A percentile compares a stretch with the other conserved stretches of the same genome.
These are phyloP conservation scores for Fusarium sterilihyphosum DNA, from an alignment of 2,329 filamentous ascomycete species.

Conservation along the genomic window DNA sequence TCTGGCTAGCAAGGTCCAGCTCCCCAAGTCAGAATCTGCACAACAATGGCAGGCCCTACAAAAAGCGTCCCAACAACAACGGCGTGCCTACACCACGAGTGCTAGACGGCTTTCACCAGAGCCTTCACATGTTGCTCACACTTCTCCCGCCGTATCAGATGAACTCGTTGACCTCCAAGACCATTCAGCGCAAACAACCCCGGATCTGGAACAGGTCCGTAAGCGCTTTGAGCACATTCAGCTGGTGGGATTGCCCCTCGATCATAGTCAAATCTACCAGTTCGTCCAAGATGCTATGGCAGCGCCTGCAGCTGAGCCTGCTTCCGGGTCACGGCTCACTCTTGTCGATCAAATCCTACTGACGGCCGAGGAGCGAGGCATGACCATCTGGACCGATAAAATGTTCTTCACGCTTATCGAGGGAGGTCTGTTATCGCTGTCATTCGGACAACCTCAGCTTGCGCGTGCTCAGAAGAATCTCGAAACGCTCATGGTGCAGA, in stretches of 20 bases:
- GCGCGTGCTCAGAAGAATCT: constrained; percentile 56
- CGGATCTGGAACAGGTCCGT: constrained; percentile 36
- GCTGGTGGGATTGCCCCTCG: constrained; percentile 49
- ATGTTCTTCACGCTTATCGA: constrained; percentile 61
- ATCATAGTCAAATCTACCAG: constrained; percentile 48
- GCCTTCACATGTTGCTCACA: too few relatives aligned
- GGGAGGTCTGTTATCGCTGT: constrained; percentile 47
- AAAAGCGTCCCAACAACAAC: constrained; percentile 49
- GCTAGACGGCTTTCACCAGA: constrained; percentile 38
- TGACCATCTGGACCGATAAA: constrained; percentile 55
- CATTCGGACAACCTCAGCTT: constrained; percentile 46
- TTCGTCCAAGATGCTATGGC: constrained; percentile 54
- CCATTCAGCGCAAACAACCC: not conserved
- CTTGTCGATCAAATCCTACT: constrained; percentile 57
- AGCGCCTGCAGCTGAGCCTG: constrained; percentile 32
- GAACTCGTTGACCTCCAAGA: not conserved
- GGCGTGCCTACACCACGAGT: constrained; percentile 48
- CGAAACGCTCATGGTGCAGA: constrained; percentile 55
- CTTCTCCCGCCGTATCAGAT: not conserved
- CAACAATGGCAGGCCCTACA: constrained; percentile 50
- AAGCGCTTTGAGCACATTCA: constrained; percentile 53
- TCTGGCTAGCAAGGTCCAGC: constrained; percentile 48
- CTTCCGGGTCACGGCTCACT: constrained; percentile 46
- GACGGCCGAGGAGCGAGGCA: constrained; percentile 57
- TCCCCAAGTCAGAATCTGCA: constrained; percentile 44